phyloP scores from a whole-genome alignment of 208 protist species.

The Trypanosoma caninum region DNA sequence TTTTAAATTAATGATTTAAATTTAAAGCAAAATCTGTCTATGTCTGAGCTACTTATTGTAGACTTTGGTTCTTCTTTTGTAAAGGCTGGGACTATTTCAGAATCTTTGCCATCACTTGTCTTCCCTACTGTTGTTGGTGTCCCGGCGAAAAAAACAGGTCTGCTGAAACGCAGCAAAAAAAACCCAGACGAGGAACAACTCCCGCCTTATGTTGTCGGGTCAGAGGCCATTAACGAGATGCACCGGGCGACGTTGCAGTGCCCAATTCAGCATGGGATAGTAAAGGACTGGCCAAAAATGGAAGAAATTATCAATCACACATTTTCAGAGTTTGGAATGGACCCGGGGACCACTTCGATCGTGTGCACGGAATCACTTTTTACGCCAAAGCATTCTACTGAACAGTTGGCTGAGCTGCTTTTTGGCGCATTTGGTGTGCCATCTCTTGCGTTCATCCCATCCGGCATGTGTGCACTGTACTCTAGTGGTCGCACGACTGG shows the following conservation, averaged over 20 bases:
- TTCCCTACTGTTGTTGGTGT: constrained; percentile 20
- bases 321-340: constrained; percentile 32
- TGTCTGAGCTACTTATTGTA: constrained; percentile 5
- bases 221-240: constrained; percentile 19
- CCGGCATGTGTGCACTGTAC: constrained; percentile 89
- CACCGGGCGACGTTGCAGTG: constrained; percentile 9
- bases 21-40: too few relatives aligned
- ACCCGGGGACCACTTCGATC: constrained; percentile 20
- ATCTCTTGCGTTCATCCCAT: constrained; percentile 79
- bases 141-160: background rate
- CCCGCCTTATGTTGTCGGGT: constrained; percentile 9
- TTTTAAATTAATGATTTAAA: too few relatives aligned
- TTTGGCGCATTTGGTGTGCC: constrained; percentile 94
- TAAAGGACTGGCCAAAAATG: constrained; percentile 58
- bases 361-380: constrained; percentile 93
- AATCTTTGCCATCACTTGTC: constrained; percentile 19
- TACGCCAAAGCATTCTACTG: constrained; percentile 86
- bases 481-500: constrained; percentile 93
- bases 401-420: constrained; percentile 83
- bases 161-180: constrained; percentile 12
- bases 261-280: constrained; percentile 36
- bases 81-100: constrained; percentile 12
- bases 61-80: constrained; percentile 17
- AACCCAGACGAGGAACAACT: background rate
- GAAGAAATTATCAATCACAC: constrained; percentile 49